Evolutionary conservation across 169 alveolate species (phyloP), one percentile per base, ranked within the genome.

Genomic region (Plasmodium inui): DNA sequence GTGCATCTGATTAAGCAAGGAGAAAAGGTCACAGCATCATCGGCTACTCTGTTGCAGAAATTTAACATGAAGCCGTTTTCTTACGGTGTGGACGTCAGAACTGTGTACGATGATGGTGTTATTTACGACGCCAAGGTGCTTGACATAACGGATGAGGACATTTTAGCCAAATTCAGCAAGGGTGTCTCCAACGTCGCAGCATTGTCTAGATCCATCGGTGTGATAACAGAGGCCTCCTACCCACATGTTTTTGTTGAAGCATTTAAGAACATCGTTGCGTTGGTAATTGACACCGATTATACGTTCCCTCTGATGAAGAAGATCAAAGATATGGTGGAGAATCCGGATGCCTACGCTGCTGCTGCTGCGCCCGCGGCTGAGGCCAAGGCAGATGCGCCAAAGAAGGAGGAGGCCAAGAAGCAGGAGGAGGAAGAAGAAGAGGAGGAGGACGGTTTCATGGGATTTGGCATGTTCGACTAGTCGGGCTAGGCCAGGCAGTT

Each of bases 21-120:
- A 78, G 98, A 98, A 92, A 99, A 98, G 95, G 99, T 99, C 76
- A 98, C 99, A 30, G 98, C 99, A 85, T 98, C 99, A 50, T 99
- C 99, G 84, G 99, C 99, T 19, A 98, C 99, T 26, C 98, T 99
- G 46, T 97, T 99, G 80, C 99, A 98, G 94, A 99, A 99, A 94
- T 98, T 99, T 92, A 97, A 97, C 96, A 98, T 99, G 96, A 98
- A 98, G 93, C 99, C 99, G 30, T 99, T 99, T 98, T 96, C 98
- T 55, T 99, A 98, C 97, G 99, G 99, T 85, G 98, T 99, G 93
- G 97, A 96, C 92, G 98, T 98, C 10, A 96, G 96, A 95, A 96
- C 98, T 92, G 98, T 99, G 82, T 98, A 98, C 97, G 99, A 99
- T 93, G 97, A 98, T 92, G 99, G 99, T 26, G 95, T 88, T 28